Evolutionary conservation across 805 yeast genomes (phyloP), one percentile per base, ranked within the genome.

Genomic region (Phaffomyces thermotolerans): DNA sequence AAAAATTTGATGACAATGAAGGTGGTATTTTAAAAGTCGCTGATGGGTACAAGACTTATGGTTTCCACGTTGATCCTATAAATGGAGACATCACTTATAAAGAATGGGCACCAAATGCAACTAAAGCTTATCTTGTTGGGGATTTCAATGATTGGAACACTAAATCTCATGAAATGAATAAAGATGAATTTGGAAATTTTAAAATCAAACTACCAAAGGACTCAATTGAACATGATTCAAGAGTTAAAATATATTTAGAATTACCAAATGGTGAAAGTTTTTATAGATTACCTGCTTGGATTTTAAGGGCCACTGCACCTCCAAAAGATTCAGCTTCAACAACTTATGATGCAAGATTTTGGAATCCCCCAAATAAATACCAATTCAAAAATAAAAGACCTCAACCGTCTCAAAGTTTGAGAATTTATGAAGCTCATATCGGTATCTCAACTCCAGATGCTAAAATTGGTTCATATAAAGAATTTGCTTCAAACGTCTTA

Each of bases 401-500:
- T 0, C 55, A 57, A 8, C 65, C 76, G 27, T 53, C 59, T 33
- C 66, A 63, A 35, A 73, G 78, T 10, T 65, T 84, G 50, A 80
- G 84, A 60, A 84, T 91, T 44, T 91, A 91, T 65, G 99, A 91
- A 66, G 96, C 97, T 29, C 99, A 91, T 60, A 78, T 86, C 24
- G 99, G 99, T 27, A 91, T 91, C 47, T 89, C 97, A 0, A 79
- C 95, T 3, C 90, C 95, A 1, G 93, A 91, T 45, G 90, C 93
- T 30, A 78, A 77, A 45, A 68, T 93, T 41, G 96, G 95, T 3
- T 65, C 91, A 12, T 91, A 91, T 64, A 79, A 76, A 51, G 95
- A 91, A 61, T 91, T 91, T 62, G 84, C 96, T 13, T 52, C 68
- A 37, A 80, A 85, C 51, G 72, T 89, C 12, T 73, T 91, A 49